Base-by-base conservation (phyloP, 352 stramenopile species). In the Pythium rishiriense region DNA sequence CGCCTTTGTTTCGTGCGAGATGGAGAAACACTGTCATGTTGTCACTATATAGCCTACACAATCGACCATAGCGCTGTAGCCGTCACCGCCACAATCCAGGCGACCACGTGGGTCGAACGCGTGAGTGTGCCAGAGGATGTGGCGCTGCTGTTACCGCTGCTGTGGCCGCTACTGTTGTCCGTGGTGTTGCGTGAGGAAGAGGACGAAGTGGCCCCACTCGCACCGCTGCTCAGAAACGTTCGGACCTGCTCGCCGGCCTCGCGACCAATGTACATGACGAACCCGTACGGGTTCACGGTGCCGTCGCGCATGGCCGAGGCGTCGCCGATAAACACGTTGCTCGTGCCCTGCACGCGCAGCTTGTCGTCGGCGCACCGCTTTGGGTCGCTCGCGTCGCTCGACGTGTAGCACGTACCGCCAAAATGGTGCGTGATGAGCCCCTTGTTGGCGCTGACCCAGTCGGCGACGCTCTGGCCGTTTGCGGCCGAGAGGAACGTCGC, bases 241-340 rank as follows among this genome's bases (percentile, higher is more conserved):
- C 76, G 55, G 55, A 76, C 78, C 46, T 82, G 73, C 35, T 60
- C 67, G 3, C 64, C 84, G 29, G 73, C 78, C 43, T 91, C 77
- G 6, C 70, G 65, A 1, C 81, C 84, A 15, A 76, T 75, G 68
- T 93, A 88, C 84, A 90, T 91, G 56, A 91, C 67, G 48, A 91
- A 91, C 22, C 72, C 81, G 61, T 87, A 91, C 56, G 84, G 84
- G 63, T 91, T 93, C 24, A 90, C 78, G 0, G 82, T 91, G 10
- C 85, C 85, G 9, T 87, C 81, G 9, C 69, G 68, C 82, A 88
- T 88, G n/a, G 75, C 66, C 24, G 72, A 87, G 4, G 64, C 82
- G 46, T 93, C 82, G 1, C 66, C 73, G 17, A 93, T 67, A 47
- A 87, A 91, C 24, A 91, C 69, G 69, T 93, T 91, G 58, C 48